phyloP scores from a whole-genome alignment of 495 filamentous ascomycete species.

The Lepidopterella palustris region DNA sequence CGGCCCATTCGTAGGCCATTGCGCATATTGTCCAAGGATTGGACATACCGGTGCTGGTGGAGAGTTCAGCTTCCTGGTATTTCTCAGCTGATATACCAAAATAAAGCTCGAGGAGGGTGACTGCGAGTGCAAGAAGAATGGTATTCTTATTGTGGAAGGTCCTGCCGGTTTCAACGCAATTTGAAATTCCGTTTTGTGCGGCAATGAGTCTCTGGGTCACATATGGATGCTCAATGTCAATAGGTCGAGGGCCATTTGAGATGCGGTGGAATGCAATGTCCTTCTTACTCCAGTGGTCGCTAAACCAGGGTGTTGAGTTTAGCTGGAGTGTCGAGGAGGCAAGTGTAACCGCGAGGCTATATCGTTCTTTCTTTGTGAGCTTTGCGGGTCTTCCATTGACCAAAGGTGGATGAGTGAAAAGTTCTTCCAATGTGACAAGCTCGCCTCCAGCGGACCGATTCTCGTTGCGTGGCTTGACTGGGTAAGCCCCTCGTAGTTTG shows the following conservation, averaged over 20 bases:
- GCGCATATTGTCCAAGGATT: constrained; percentile 25
- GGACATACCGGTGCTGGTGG: neutral
- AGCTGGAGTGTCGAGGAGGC: constrained; percentile 25
- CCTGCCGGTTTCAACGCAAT: neutral
- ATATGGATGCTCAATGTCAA: constrained; percentile 28
- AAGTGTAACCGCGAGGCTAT: constrained; percentile 22
- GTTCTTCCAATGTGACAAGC: constrained; percentile 19
- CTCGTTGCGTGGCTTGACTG: constrained; percentile 2
- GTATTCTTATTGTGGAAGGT: constrained; percentile 30
- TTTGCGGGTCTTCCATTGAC: constrained; percentile 20
- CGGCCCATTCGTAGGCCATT: constrained; percentile 28
- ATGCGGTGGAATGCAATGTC: constrained; percentile 24
- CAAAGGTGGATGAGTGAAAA: constrained; percentile 15
- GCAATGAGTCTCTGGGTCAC: constrained; percentile 8
- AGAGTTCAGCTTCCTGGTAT: constrained; percentile 11
- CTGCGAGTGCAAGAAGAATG: constrained; percentile 24
- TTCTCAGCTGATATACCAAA: constrained; percentile 24
- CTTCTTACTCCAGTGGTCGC: constrained; percentile 17
- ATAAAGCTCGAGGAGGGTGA: constrained; percentile 26
- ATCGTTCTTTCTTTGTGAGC: constrained; percentile 26
- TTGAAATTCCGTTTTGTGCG: neutral
- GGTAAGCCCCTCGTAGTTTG: constrained; percentile 22
- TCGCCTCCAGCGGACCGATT: neutral
- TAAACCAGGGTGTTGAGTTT: constrained; percentile 25
- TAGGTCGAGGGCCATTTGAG: constrained; percentile 3